phyloP scores from a whole-genome alignment of 148 eudicot genomes.

The Silene conica region DNA sequence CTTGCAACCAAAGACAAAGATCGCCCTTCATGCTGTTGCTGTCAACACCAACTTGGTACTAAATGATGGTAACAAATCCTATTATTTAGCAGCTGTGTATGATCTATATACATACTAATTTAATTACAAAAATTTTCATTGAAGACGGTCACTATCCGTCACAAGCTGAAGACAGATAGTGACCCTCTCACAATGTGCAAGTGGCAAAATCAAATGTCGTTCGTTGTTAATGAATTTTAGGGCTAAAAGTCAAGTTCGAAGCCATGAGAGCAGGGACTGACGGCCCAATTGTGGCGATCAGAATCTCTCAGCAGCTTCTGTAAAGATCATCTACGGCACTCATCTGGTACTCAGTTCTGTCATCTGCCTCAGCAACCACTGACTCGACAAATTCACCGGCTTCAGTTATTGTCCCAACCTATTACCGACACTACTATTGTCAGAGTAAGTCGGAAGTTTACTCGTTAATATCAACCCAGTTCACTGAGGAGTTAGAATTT shows the following conservation, averaged over 20 bases:
- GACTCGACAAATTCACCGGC: neutral
- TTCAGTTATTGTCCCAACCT: neutral
- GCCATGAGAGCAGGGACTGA: slow-evolving; percentile 69
- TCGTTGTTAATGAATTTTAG: slow-evolving; percentile 37
- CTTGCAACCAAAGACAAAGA: slow-evolving; percentile 81
- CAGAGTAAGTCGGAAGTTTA: too few relatives aligned
- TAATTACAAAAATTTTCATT: too few relatives aligned
- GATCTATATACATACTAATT: too few relatives aligned
- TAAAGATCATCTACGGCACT: slow-evolving; percentile 15
- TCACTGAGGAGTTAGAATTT: too few relatives aligned
- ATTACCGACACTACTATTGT: too few relatives aligned
- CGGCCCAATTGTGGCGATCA: slow-evolving; percentile 66
- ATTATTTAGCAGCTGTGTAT: too few relatives aligned
- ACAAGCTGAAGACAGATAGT: too few relatives aligned
- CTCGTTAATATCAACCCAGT: too few relatives aligned
- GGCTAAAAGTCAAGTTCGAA: slow-evolving; percentile 64
- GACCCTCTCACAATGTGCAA: too few relatives aligned
- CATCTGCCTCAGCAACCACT: neutral
- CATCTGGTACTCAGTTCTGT: neutral
- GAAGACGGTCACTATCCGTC: too few relatives aligned
- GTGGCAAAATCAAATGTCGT: too few relatives aligned
- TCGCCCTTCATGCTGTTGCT: slow-evolving; percentile 79
- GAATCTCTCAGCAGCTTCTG: slow-evolving; percentile 89
- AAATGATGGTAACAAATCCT: slow-evolving; percentile 88
- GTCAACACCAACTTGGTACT: slow-evolving; percentile 81